Evolutionary conservation across 2,329 filamentous ascomycete species (phyloP), one percentile per base, ranked within the genome.

Genomic region (Neopestalotiopsis sp.): DNA sequence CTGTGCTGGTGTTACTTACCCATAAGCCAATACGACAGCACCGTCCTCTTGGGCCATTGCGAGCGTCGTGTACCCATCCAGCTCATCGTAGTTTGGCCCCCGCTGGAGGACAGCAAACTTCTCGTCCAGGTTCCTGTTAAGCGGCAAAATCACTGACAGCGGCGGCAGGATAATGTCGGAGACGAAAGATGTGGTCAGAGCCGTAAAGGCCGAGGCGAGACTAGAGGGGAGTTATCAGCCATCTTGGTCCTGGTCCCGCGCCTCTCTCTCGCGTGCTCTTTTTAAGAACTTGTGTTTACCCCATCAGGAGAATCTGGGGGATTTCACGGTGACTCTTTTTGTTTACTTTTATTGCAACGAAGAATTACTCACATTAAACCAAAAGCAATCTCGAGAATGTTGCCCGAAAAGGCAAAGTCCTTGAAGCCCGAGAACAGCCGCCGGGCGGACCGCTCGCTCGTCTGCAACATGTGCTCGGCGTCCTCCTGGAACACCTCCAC

Each of bases 371-470:
- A 92, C 91, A 94, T 94, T 72, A 94, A 82, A 73, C 91, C 92
- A 73, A 94, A 90, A 17, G 92, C 92, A 69, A 94, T 91, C 78
- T 94, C 90, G 32, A 94, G 85, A 62, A 94, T 91, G 73, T 94
- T 93, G 69, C 92, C 91, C 71, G 91, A 88, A 67, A 93, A 87
- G 0, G 91, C 91, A 79, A 94, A 94, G 77, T 93, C 91, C 73
- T 90, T 78, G 77, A 94, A 94, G 53, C 89, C 90, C 42, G 87
- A 82, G 83, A 88, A 90, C 68, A 88, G 80, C 69, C 83, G 83
- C 71, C 83, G 81, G 30, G 87, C 85, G 66, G 81, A 81, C 67
- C 82, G 79, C 70, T 84, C 81, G 68, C 87, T 81, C 24, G 83
- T 79, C 61, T 83, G 82, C 42, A 88, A 81, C 32, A 90, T 79